Evolutionary conservation across 2,329 filamentous ascomycete genomes (phyloP), one percentile per base, ranked within the genome.

Genomic region (Hymenoscyphus albidus): DNA sequence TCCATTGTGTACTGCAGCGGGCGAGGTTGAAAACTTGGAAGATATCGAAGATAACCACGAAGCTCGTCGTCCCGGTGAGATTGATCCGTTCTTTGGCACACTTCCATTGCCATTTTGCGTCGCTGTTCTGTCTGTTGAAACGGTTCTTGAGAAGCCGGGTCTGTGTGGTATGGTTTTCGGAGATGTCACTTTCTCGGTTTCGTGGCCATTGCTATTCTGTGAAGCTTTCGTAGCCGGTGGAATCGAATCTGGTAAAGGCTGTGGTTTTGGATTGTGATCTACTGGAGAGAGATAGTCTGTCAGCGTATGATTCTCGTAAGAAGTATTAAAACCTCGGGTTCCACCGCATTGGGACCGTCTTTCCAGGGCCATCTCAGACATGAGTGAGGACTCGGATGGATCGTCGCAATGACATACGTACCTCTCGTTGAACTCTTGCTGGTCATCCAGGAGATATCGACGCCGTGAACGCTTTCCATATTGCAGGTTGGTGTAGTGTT

Each of bases 1-100:
- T 61, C 69, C 61, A 72, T 75, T 67, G 68, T 75, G 68, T 40
- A 64, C 62, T n/a, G 63, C 62, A 27, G 72, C 69, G 71, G 82
- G 76, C 18, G 80, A 80, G 35, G 86, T 87, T 2, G 91, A 93
- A 79, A 98, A 97, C 76, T 96, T 97, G 70, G 92, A 94, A 69
- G 92, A 96, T 70, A 98, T 87, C 74, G 88, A 97, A 64, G 91
- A 92, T 73, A 98, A 93, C 95, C 95, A 99, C 14, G 93, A 97
- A 67, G 88, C 88, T 63, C 86, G 80, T 69, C 92, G 65, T 9
- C 66, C 61, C 2, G 61, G 63, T 16, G 54, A 35, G 4, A 14
- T 12, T 10, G 54, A 57, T 57, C 31, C 6, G 16, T 66, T 48
- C 64, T 73, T 75, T n/a, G 64, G 65, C 22, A 67, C 38, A 59